Conservation (phyloP, 768 basidiomycete genomes). For the Pleurotus sapidus region DNA sequence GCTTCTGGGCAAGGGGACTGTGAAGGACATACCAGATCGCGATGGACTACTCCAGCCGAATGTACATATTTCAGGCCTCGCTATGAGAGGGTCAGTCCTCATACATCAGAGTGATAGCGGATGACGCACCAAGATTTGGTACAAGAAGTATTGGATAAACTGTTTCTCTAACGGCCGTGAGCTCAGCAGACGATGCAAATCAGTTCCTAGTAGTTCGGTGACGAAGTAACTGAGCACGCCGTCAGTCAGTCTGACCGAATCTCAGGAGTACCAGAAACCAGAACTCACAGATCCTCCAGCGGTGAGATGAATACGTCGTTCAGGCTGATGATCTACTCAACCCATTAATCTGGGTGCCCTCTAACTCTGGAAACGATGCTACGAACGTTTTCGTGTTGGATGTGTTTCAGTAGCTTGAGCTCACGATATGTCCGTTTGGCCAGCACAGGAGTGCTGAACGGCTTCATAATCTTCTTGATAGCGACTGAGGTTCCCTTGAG, state of each 20-base stretch:
- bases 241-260: slow-evolving; percentile 6
- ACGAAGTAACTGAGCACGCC: slow-evolving; percentile 82
- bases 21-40: slow-evolving; percentile 73
- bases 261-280: slow-evolving; percentile 11
- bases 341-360: background rate
- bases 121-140: slow-evolving; percentile 87
- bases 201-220: slow-evolving; percentile 96
- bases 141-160: slow-evolving; percentile 99
- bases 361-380: background rate
- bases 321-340: slow-evolving; percentile 87
- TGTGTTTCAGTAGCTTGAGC: slow-evolving; percentile 96
- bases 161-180: slow-evolving; percentile 98
- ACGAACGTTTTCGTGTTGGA: slow-evolving; percentile 95
- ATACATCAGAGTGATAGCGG: background rate
- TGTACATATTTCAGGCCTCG: slow-evolving; percentile 99
- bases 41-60: slow-evolving; percentile 97
- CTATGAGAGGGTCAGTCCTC: slow-evolving; percentile 33
- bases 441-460: slow-evolving; percentile 97
- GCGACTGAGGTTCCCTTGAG: slow-evolving; percentile 91
- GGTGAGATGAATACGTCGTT: slow-evolving; percentile 99
- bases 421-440: slow-evolving; percentile 97
- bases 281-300: slow-evolving; percentile 89
- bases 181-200: slow-evolving; percentile 94
- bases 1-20: background rate
- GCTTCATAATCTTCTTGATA: slow-evolving; percentile 99